Base-by-base conservation (phyloP, 345 rosid genomes). In the Eucalyptus caleyi region DNA sequence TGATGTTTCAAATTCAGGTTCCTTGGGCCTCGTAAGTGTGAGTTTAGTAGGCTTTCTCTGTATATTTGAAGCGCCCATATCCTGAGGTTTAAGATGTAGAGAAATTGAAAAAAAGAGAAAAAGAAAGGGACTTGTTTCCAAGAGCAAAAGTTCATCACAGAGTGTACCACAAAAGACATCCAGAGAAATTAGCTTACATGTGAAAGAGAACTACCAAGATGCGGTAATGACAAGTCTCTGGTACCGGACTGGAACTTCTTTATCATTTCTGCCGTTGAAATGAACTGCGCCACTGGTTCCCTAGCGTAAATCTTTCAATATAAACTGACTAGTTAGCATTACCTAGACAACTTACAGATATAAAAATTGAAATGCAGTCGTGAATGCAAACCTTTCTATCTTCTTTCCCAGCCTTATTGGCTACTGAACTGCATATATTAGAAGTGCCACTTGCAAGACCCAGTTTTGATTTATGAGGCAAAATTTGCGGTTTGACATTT, bases 21-120 rank as follows among this genome's bases (percentile, higher is more conserved):
- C 99, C 93, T 96, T 97, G 2, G 99, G 99, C 93, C 95, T 96
- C 80, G 99, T 98, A 93, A 98, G 93, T 87, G 94, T 94, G 89
- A 98, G 97, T 92, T 90, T 93, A 77, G 47, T 40, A 88, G 97
- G 92, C 91, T 94, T 96, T 88, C 89, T 88, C 97, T 93, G 96
- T 88, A 90, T 23, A 72, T 9, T 21, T 77, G 83, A 40, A 77
- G 83, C 83, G 23, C 83, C 47, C 5, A 77, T 21, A 37, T 77
- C 83, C 83, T 77, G 83, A 77, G 83, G 83, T 21, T 77, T 21
- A 77, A 77, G 47, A 72, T 72, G 83, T 72, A 40, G 27, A 77
- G 83, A 40, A 77, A 11, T 77, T 37, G 27, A 40, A 40, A 40
- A 34, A 86, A 88, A 23, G 90, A 86, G 65, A 50, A 56, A 54